Evolutionary conservation across 1,284 basidiomycete species (phyloP).

Genomic region (Boletus semigastroideus): DNA sequence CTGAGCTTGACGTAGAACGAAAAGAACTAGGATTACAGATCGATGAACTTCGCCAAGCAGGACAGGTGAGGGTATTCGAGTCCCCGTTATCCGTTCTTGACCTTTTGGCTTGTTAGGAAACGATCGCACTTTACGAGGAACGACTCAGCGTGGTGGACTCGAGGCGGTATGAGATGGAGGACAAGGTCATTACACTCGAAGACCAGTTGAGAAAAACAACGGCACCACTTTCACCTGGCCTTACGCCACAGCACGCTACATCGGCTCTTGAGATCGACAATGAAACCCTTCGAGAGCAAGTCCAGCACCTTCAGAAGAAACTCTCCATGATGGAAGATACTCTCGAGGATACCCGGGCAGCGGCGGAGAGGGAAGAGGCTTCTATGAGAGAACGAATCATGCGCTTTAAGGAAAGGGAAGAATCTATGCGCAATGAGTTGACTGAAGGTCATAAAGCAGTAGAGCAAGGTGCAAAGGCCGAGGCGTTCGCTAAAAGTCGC

Average conservation of each 20-base stretch:
- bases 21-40: conserved; percentile 68
- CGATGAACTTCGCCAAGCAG: conserved; percentile 79
- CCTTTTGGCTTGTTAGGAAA: conserved; percentile 56
- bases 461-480: conserved; percentile 61
- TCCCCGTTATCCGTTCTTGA: conserved; percentile 7
- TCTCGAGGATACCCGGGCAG: conserved; percentile 74
- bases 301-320: conserved; percentile 81
- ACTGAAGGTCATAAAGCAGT: conserved; percentile 61
- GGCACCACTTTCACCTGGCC: conserved; percentile 39
- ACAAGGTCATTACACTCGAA: conserved; percentile 64
- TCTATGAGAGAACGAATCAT: conserved; percentile 63
- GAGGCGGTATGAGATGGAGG: conserved; percentile 78
- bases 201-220: conserved; percentile 43
- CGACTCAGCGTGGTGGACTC: conserved; percentile 70
- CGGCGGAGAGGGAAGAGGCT: conserved; percentile 74
- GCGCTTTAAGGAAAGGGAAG: conserved; percentile 78
- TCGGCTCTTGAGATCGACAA: conserved; percentile 89
- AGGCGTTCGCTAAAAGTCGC: conserved; percentile 59
- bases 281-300: conserved; percentile 85
- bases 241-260: conserved; percentile 42
- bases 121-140: conserved; percentile 91
- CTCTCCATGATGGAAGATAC: conserved; percentile 79
- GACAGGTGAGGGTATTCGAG: conserved; percentile 56
- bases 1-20: conserved; percentile 64
- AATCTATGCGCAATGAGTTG: conserved; percentile 67